These are phyloP conservation scores for Ramaria rubella DNA, from an alignment of 768 basidiomycete species.

Conservation along the genomic window DNA sequence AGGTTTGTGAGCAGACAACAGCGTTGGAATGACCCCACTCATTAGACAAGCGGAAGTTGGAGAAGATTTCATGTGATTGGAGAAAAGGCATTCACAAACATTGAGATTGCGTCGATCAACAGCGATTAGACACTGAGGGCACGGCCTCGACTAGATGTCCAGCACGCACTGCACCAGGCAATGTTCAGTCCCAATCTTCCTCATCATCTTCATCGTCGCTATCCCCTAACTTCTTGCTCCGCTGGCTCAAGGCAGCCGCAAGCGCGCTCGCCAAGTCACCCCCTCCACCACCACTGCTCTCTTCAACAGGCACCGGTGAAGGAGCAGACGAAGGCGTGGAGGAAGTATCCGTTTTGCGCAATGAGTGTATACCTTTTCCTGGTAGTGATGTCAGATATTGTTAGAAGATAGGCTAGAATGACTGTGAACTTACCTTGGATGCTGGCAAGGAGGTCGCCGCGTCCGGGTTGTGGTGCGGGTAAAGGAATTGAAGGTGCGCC, in stretches of 20 bases:
- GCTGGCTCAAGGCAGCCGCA: constrained; percentile 72
- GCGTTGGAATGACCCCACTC: too few species aligned
- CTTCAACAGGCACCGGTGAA: constrained; percentile 27
- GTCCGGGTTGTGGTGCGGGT: constrained; percentile 45
- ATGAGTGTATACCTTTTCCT: constrained; percentile 59
- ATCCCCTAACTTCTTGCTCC: constrained; percentile 85
- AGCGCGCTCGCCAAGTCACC: constrained; percentile 77
- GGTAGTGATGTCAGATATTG: background rate
- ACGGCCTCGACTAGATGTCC: too few species aligned
- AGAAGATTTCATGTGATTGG: too few species aligned
- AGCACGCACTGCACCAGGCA: too few species aligned
- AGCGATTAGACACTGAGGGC: too few species aligned
- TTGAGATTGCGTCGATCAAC: too few species aligned
- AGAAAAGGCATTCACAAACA: too few species aligned
- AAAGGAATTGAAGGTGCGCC: constrained; percentile 26
- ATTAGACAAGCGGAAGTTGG: too few species aligned
- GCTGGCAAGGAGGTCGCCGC: constrained; percentile 62
- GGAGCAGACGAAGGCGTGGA: constrained; percentile 17
- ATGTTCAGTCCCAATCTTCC: constrained; percentile 53
- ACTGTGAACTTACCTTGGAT: constrained; percentile 48
- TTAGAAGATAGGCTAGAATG: background rate
- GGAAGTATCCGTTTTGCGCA: constrained; percentile 48
- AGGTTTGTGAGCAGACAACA: too few species aligned
- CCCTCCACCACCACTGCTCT: constrained; percentile 40
- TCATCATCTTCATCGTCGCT: constrained; percentile 77